phyloP scores from a whole-genome alignment of 129 eudicot species.

The Smallanthus sonchifolius region DNA sequence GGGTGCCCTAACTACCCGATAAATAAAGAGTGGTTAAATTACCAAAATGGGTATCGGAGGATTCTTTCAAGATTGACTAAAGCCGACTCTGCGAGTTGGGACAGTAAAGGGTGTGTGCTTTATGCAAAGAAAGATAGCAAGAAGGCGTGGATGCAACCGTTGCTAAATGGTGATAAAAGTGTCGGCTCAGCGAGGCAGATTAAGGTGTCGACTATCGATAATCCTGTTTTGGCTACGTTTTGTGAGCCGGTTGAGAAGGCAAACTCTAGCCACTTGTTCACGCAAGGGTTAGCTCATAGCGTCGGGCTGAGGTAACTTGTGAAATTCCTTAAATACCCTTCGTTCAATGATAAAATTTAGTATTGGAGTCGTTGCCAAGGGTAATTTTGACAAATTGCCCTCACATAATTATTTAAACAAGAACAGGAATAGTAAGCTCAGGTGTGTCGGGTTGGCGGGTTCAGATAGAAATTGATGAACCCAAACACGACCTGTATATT shows the following conservation, averaged over 20 bases:
- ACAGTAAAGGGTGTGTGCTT: constrained; percentile 60
- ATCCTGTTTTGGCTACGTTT: constrained; percentile 83
- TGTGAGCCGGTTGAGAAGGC: constrained; percentile 95
- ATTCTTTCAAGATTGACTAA: constrained; percentile 54
- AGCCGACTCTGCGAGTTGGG: constrained; percentile 33
- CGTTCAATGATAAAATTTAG: not conserved
- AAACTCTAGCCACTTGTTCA: constrained; percentile 82
- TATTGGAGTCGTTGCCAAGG: not conserved
- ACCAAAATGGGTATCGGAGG: constrained; percentile 58
- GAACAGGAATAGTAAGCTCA: too few relatives aligned
- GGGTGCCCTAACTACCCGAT: constrained; percentile 93
- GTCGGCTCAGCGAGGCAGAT: constrained; percentile 46
- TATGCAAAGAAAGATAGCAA: constrained; percentile 60
- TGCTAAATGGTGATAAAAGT: constrained; percentile 38
- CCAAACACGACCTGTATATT: too few relatives aligned
- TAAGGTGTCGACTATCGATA: constrained; percentile 57
- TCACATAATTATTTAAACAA: too few relatives aligned
- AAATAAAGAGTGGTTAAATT: constrained; percentile 67
- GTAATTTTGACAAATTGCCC: not conserved
- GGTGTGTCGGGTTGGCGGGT: too few relatives aligned
- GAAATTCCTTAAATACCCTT: constrained; percentile 13
- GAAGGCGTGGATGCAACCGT: constrained; percentile 85
- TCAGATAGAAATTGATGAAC: too few relatives aligned
- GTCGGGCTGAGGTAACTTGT: constrained; percentile 66
- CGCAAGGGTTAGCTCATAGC: constrained; percentile 83